These are phyloP conservation scores for Yamadazyma jaroonii DNA, from an alignment of 1,139 yeast genomes.

Conservation along the genomic window DNA sequence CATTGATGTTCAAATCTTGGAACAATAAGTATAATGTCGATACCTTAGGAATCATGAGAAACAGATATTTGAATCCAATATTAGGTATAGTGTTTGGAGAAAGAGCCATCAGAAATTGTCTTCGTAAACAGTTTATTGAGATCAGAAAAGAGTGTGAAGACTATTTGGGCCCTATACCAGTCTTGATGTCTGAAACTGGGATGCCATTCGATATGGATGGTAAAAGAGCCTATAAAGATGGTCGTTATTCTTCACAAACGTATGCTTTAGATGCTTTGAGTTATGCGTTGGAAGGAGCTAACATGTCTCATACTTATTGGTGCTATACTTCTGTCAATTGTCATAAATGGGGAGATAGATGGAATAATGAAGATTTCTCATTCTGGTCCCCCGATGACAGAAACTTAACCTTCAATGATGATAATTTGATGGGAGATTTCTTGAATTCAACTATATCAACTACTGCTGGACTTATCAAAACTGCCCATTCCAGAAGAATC, in stretches of 20 bases:
- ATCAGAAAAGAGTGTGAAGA: slow-evolving; percentile 62
- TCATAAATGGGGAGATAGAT: slow-evolving; percentile 82
- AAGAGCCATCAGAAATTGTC: slow-evolving; percentile 66
- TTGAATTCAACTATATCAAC: slow-evolving; percentile 14
- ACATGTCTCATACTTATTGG: slow-evolving; percentile 80
- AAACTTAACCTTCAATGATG: slow-evolving; percentile 18
- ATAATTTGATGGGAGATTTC: slow-evolving; percentile 10
- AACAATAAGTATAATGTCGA: slow-evolving; percentile 76
- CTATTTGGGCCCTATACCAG: slow-evolving; percentile 63
- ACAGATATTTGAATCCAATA: slow-evolving; percentile 68
- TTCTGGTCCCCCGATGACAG: slow-evolving; percentile 76
- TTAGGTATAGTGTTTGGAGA: slow-evolving; percentile 83
- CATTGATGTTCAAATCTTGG: slow-evolving; percentile 87
- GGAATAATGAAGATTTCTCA: slow-evolving; percentile 94
- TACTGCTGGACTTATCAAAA: slow-evolving; percentile 12
- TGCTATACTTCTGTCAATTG: slow-evolving; percentile 70
- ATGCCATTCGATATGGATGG: slow-evolving; percentile 95
- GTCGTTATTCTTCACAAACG: slow-evolving; percentile 70
- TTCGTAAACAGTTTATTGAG: slow-evolving; percentile 62
- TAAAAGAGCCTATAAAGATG: slow-evolving; percentile 61
- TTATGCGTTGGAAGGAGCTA: slow-evolving; percentile 71
- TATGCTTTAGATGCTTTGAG: slow-evolving; percentile 81
- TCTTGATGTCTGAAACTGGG: slow-evolving; percentile 90
- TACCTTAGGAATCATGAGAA: slow-evolving; percentile 86
- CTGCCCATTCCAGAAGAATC: slow-evolving; percentile 10